Evolutionary conservation across 31 red algal genomes (phyloP), one percentile per base, ranked within the genome.

Genomic region (Asparagopsis taxiformis): DNA sequence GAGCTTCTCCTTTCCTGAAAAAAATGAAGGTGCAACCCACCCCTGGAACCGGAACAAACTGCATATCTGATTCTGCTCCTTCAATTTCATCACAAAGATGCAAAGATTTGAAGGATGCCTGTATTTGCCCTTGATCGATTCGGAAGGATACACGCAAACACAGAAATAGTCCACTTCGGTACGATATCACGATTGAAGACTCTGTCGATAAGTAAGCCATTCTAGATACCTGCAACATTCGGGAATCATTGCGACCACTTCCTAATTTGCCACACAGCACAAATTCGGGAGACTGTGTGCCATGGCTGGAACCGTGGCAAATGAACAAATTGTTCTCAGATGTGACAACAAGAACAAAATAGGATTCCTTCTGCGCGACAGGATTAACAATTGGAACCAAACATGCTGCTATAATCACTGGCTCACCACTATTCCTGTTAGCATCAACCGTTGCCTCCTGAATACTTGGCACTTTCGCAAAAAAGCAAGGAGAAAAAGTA

Each of bases 401-500:
- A 46, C 41, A 9, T 46, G 8, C 41, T 6, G 41, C 41, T 9
- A 46, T 13, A 46, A 46, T 46, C 41, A 9, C 13, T 48, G 0
- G 62, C 8, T 54, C 54, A 54, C 30, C 63, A 59, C 28, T 60
- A 44, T 28, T 16, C 3, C 3, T 11, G 23, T 66, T 22, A 22
- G 5, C 8, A 2, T 2, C n/a, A 53, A 70, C 22, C 6, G 41
- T 28, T 46, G 51, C 6, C 0, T 23, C 58, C 20, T 60, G 30
- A 54, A 3, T 11, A 36, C 17, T 19, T n/a, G 81, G 81, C n/a
- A 53, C 67, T 51, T 64, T 51, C 3, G 65, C 65, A 55, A 82
- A 91, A 33, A 84, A 91, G 17, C 53, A 70, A n/a, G 88, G 88
- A 72, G 49, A 84, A 71, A 77, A 79, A 4, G 55, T 73, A 72